Evolutionary conservation across 2,329 filamentous ascomycete species (phyloP), one percentile per base, ranked within the genome.

Genomic region (Nothopassalora personata): DNA sequence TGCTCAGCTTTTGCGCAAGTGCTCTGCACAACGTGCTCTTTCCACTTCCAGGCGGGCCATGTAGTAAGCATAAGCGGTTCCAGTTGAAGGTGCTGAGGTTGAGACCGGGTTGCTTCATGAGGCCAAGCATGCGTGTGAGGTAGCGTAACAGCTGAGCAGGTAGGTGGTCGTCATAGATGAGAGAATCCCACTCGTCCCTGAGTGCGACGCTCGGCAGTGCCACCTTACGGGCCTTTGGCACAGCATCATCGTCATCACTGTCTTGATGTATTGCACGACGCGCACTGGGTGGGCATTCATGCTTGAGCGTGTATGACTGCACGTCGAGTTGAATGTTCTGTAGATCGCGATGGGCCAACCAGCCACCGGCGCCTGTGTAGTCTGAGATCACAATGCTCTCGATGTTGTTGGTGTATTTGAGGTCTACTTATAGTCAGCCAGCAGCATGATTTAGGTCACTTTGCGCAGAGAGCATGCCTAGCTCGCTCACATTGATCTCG

Each of bases 1-100:
- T 80, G 18, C 76, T 73, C 1, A 81, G 70, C 64, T 79, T 80
- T 58, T 81, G 79, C 74, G 84, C 72, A 73, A 81, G 67, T 2
- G 74, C 78, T 27, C 77, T 75, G 56, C 75, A 78, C 1, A 79
- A 67, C 1, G 73, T 76, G 19, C 74, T 76, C 64, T 78, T 79
- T 1, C 76, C 76, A 18, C 70, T 73, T 1, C 77, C 77, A 2
- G 77, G 74, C 7, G 77, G 74, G 0, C 77, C 77, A 56, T 78
- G 70, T 6, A 79, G 67, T 6, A 79, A 66, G 5, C 76, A 67
- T 9, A 80, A 66, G 19, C 76, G 72, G 58, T 79, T 79, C 76
- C 77, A 80, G 58, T 74, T 76, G 61, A 77, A 73, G 1, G 72
- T 70, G 56, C 70, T 70, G 28, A 70, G 67, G 59, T 75, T 71